Base-by-base conservation (phyloP, 1,284 basidiomycete species). In the Leccinum angustisporum region DNA sequence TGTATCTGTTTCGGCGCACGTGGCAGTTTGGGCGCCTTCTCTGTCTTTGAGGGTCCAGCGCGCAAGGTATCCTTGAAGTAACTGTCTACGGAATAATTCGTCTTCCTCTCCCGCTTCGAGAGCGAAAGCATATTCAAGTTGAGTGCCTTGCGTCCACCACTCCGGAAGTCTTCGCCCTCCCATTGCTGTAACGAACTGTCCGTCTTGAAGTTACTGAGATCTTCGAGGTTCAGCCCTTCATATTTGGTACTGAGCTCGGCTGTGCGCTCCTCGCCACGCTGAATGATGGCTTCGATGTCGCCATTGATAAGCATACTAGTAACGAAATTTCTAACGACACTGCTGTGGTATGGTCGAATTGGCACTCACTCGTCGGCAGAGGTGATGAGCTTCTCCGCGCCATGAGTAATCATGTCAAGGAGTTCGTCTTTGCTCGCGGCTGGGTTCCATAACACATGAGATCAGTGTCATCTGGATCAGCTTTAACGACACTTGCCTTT, bases 381-480 rank as follows among this genome's bases (percentile, higher is more conserved):
- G 72, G 91, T 96, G 76, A 99, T 97, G 65, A 99, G 98, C 77
- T 94, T 92, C 74, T 99, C 96, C 0, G 96, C 97, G 21, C 97
- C 97, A 73, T 97, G 95, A 25, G 97, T 91, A 66, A 99, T 99
- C 95, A 99, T 99, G 72, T 98, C 96, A 21, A 98, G 81, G 14
- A 99, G 81, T 63, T 99, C 97, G 52, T 98, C 97, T 79, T 99
- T 99, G 79, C 90, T 95, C 34, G 94, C 94, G 58, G 91, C 92
- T 84, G 78, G 65, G 70, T 54, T 48, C 5, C 25, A n/a, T 5
- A 30, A 46, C 0, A 13, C 3, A 34, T 62, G 13, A 63, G 27
- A 30, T 53, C 46, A 53, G 50, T 53, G 5, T 3, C 7, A 27
- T 18, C 4, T 4, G 7, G 36, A 53, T 34, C 59, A 38, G 30